Evolutionary conservation across 1,284 basidiomycete species (phyloP).

Genomic region (Ustilago nuda): DNA sequence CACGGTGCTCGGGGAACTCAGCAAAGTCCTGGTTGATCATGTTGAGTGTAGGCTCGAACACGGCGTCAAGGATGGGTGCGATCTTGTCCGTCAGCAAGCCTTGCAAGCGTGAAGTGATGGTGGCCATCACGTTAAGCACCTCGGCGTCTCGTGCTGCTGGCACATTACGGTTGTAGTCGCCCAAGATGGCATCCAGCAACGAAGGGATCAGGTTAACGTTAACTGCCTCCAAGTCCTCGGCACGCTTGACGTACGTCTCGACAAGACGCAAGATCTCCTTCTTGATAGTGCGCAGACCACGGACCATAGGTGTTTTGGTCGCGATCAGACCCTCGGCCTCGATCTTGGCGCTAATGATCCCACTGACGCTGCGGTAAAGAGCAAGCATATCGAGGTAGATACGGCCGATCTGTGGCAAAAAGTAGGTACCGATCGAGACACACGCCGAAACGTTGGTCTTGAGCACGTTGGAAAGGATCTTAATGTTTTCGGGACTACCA

Average conservation of each 20-base stretch:
- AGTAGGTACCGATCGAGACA: conserved; percentile 95
- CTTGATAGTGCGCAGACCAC: conserved; percentile 94
- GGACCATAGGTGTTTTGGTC: conserved; percentile 96
- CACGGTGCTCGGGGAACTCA: conserved; percentile 97
- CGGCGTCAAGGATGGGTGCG: conserved; percentile 93
- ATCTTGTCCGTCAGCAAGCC: conserved; percentile 86
- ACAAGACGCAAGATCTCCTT: conserved; percentile 96
- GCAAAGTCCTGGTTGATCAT: conserved; percentile 99
- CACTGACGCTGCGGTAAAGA: conserved; percentile 95
- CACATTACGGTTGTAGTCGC: conserved; percentile 95
- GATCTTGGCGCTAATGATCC: conserved; percentile 95
- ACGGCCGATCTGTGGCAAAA: conserved; percentile 93
- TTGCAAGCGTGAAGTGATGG: conserved; percentile 77
- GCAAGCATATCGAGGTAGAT: conserved; percentile 99
- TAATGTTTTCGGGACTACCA: conserved; percentile 91
- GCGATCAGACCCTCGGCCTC: conserved; percentile 83
- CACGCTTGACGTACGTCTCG: conserved; percentile 97
- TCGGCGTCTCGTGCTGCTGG: conserved; percentile 94
- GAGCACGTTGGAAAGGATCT: conserved; percentile 94
- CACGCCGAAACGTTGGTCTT: conserved; percentile 99
- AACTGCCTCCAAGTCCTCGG: conserved; percentile 93
- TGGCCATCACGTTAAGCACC: conserved; percentile 97
- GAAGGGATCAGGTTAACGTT: conserved; percentile 94
- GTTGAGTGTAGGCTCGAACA: conserved; percentile 95
- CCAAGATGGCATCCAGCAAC: conserved; percentile 93